phyloP scores from a whole-genome alignment of 148 eudicot species.

The Pharnaceum exiguum region DNA sequence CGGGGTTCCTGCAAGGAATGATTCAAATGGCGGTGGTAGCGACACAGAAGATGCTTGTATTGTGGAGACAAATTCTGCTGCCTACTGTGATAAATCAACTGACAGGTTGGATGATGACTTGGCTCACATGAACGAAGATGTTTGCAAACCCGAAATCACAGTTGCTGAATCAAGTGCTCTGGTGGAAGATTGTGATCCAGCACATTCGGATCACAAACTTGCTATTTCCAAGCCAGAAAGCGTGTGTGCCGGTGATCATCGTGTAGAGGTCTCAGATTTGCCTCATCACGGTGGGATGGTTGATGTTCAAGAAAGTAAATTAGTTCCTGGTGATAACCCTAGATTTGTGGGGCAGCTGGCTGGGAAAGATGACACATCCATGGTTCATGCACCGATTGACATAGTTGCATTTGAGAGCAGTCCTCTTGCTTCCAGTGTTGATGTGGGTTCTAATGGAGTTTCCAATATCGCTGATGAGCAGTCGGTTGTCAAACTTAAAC shows the following conservation, averaged over 20 bases:
- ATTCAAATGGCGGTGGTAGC: constrained; percentile 49
- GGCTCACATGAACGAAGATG: constrained; percentile 26
- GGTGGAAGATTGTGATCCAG: constrained; percentile 23
- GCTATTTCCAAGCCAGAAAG: constrained; percentile 15
- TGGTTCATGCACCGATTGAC: constrained; percentile 9
- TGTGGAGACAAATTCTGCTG: constrained; percentile 41
- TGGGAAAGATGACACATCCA: constrained; percentile 7
- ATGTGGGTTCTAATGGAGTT: constrained; percentile 10
- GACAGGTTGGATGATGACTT: constrained; percentile 47
- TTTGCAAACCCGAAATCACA: constrained; percentile 25
- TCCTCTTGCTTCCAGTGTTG: constrained; percentile 8
- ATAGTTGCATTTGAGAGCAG: not conserved
- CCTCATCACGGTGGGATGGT: constrained; percentile 23
- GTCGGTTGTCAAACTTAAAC: constrained; percentile 12
- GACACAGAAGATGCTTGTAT: constrained; percentile 62
- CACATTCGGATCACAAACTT: constrained; percentile 18
- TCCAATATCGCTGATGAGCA: constrained; percentile 14
- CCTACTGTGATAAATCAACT: constrained; percentile 46
- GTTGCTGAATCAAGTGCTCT: constrained; percentile 24
- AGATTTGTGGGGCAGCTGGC: not conserved
- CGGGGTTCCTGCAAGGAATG: constrained; percentile 29
- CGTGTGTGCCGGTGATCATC: constrained; percentile 15
- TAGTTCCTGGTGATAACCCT: constrained; percentile 9
- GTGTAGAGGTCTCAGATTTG: constrained; percentile 12
- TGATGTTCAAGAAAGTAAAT: constrained; percentile 8